Base-by-base conservation (phyloP, 2,329 filamentous ascomycete species). In the Fusarium musae region DNA sequence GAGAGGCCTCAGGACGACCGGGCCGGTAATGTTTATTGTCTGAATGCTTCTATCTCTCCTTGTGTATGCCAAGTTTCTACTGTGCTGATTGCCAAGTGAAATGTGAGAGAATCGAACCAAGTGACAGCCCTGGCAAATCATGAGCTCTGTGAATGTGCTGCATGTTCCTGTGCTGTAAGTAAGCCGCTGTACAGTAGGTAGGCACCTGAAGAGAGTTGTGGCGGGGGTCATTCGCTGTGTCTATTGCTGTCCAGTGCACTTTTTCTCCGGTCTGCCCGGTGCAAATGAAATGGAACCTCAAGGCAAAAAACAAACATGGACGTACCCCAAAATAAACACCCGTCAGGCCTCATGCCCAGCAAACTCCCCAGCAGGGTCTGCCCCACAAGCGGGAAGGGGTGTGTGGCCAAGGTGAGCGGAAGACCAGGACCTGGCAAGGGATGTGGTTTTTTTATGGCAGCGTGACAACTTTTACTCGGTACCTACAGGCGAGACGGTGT, bases 401-500 rank as follows among this genome's bases (percentile, higher is more conserved):
- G 72, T 72, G 68, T 60, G 57, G 49, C 56, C 60, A 72, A 74
- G 71, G 68, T 72, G 72, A 74, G 63, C 71, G 71, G 59, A 67
- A 73, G 63, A 67, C 65, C 49, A 57, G 62, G 50, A 47, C 53
- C 66, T 69, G 63, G 69, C 56, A 72, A 68, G 67, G 59, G 62
- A 71, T 68, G 63, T 72, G 63, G 26, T 63, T 73, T 74, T 59
- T 64, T 71, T 69, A 63, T 71, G 68, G 62, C 57, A 66, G 68
- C 72, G 71, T 74, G 72, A 74, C 72, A 74, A 50, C 71, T 69
- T 73, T 74, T 56, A 53, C 47, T 68, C 56, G 53, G 63, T 62
- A 67, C 63, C 46, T 53, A 67, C 36, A 68, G 67, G 72, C 69
- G 68, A 66, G 66, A 75, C 72, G 66, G 69, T 70, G 69, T 70